Evolutionary conservation across 352 stramenopile genomes (phyloP), one percentile per base, ranked within the genome.

Genomic region (Phytophthora sp.): DNA sequence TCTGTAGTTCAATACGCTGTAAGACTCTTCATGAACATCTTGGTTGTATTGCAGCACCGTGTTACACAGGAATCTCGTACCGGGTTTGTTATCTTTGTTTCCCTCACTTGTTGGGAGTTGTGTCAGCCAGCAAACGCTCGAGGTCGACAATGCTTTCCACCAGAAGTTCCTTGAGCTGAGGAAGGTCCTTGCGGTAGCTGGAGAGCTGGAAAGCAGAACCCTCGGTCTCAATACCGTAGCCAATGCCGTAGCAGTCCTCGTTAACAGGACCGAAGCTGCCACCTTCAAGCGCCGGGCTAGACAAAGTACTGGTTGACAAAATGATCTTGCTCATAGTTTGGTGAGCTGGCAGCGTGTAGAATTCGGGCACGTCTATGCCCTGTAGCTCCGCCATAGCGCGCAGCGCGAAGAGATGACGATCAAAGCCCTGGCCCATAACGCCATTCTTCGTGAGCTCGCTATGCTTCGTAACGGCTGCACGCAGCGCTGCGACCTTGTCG

Each of bases 181-280:
- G 80, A 36, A 93, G 71, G 41, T 94, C 87, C 51, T 82, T 77
- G 63, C 85, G 85, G 74, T 94, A 95, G 65, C 85, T 94, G 35
- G 87, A 90, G 26, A 95, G 84, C 65, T 95, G 87, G 71, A 95
- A 95, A 47, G 90, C 80, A 11, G 87, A 93, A 3, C 87, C 85
- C 39, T 93, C 80, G 39, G 84, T 79, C 62, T 93, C 85, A 42
- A 95, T 95, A 39, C 85, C 87, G 61, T 97, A 97, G 27, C 90
- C 91, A 33, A 97, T 94, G 46, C 83, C 88, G 71, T 97, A 97
- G 72, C 88, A 96, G 39, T 96, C 86, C 15, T 91, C 75, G 60
- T 93, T 93, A 16, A 97, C 91, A 49, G 90, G 90, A 15, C 89
- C 91, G 59, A 97, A 97, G 71, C 90, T 96, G 30, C 90, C 90